These are phyloP conservation scores for Aspergillus amoenus DNA, from an alignment of 2,329 filamentous ascomycete species.

Conservation along the genomic window DNA sequence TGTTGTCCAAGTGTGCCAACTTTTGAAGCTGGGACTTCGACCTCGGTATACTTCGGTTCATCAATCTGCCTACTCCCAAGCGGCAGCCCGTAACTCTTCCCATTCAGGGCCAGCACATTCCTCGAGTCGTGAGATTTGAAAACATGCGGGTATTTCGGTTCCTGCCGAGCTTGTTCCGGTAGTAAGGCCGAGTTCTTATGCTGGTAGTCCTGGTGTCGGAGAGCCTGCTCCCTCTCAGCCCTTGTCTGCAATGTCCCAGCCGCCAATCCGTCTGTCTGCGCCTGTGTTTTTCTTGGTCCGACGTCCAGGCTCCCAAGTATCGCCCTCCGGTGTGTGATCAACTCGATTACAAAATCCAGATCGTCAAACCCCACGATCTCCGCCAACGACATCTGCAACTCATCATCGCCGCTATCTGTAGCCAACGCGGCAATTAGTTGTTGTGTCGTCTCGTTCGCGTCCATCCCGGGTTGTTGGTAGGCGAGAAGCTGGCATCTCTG, in stretches of 20 bases:
- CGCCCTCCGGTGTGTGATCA: constrained; percentile 74
- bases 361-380: constrained; percentile 93
- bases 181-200: constrained; percentile 78
- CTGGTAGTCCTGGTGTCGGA: constrained; percentile 72
- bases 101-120: constrained; percentile 77
- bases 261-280: constrained; percentile 46
- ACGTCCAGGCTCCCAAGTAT: constrained; percentile 53
- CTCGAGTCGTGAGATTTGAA: constrained; percentile 82
- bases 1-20: constrained; percentile 72
- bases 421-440: constrained; percentile 75
- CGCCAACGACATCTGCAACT: constrained; percentile 85
- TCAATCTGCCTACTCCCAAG: constrained; percentile 70
- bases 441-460: constrained; percentile 68
- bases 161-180: constrained; percentile 67
- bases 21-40: constrained; percentile 77
- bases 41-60: constrained; percentile 81
- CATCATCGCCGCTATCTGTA: constrained; percentile 72
- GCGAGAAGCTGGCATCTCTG: constrained; percentile 68
- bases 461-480: constrained; percentile 63
- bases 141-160: constrained; percentile 85
- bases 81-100: constrained; percentile 80
- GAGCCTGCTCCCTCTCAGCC: constrained; percentile 73
- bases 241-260: constrained; percentile 66
- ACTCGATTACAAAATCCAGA: constrained; percentile 85
- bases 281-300: constrained; percentile 27